Conservation (phyloP, 78 protist genomes). For the Speleostelium caveatum region DNA sequence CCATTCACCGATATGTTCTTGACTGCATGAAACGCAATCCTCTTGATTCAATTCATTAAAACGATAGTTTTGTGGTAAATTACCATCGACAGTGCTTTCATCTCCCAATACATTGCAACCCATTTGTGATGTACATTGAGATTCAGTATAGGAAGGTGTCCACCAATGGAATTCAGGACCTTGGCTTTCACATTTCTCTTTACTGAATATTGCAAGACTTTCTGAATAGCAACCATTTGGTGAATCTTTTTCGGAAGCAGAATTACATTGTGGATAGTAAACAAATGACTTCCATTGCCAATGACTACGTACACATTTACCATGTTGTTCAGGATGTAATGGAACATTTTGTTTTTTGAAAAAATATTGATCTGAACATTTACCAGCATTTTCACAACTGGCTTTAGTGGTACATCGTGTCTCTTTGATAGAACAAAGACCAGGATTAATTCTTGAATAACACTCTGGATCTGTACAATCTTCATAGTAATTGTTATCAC, state of each 20-base stretch:
- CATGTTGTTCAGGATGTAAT: not conserved
- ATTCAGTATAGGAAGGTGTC: not conserved
- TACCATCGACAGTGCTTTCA: not conserved
- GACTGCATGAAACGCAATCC: not conserved
- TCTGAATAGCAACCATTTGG: slow-evolving; percentile 29
- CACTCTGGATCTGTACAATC: not conserved
- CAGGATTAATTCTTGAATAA: not conserved
- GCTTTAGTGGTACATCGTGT: slow-evolving; percentile 14
- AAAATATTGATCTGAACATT: slow-evolving; percentile 35
- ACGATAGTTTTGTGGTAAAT: not conserved
- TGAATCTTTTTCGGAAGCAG: not conserved
- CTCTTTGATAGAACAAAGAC: not conserved
- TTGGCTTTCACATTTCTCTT: not conserved
- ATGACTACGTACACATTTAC: slow-evolving; percentile 2
- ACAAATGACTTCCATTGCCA: not conserved
- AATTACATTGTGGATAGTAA: not conserved
- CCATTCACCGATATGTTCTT: slow-evolving; percentile 13
- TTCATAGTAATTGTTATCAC: not conserved
- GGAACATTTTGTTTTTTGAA: slow-evolving; percentile 1
- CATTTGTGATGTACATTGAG: not conserved
- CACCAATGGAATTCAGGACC: slow-evolving; percentile 13
- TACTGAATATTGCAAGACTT: not conserved
- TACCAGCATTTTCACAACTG: slow-evolving; percentile 17
- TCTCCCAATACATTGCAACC: slow-evolving; percentile 23
- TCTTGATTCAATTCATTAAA: slow-evolving; percentile 31